Evolutionary conservation across 2,329 filamentous ascomycete genomes (phyloP), one percentile per base, ranked within the genome.

Genomic region (Neonectria faginata): DNA sequence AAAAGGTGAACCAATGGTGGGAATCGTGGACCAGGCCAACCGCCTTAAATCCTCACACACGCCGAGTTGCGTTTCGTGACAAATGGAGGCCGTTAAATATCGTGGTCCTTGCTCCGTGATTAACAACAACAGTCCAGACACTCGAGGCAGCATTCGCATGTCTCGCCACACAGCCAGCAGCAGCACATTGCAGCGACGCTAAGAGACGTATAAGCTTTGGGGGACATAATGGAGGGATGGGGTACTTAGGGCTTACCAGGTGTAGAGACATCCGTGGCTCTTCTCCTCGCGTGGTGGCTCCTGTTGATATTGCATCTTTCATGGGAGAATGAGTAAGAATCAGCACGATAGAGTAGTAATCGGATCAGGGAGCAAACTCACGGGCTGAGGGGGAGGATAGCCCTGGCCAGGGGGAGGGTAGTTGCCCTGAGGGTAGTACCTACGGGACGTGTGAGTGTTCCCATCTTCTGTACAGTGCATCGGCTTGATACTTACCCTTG

Each of bases 121-220:
- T 76, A 78, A 73, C 70, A 80, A 72, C 79, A 81, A 71, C 78
- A 80, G 61, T 78, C 76, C 27, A 80, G 62, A 66, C 79, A 81
- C 51, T 82, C 80, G 31, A 81, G 69, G 66, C 80, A 82, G 72
- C 80, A 82, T 64, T 81, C 79, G 73, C 80, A 82, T 3, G 79
- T 78, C 68, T 82, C 79, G 3, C 80, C 80, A 65, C 80, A 82
- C 53, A 82, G 73, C 79, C 79, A 82, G 65, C 80, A 82, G 73
- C 80, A 82, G 74, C 80, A 82, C 63, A 82, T 67, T 22, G 80
- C 77, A 54, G 80, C 80, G 27, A 82, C 62, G 67, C 79, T 81
- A 48, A 3, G 5, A 0, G 1, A 1, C 0, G 3, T 1, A 9
- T 68, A 25, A 50, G 41, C 5, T 39, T 9, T 16, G 11, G 11